phyloP scores from a whole-genome alignment of 2,329 filamentous ascomycete genomes.

The Coniochaeta hoffmannii region DNA sequence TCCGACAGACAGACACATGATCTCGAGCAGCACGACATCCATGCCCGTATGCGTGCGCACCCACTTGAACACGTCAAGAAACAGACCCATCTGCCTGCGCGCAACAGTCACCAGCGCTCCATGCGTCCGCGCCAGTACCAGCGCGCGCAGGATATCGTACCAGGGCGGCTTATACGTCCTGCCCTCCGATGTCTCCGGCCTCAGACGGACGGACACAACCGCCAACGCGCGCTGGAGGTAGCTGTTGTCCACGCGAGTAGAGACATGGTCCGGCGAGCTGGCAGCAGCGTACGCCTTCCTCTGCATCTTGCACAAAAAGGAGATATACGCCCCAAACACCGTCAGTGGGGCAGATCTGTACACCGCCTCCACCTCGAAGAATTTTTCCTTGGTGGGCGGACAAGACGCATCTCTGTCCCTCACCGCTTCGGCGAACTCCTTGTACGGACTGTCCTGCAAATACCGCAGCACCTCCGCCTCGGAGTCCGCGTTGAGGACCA shows the following conservation, averaged over 20 bases:
- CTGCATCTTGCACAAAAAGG: conserved; percentile 37
- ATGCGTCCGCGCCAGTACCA: conserved; percentile 26
- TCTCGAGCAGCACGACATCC: conserved; percentile 26
- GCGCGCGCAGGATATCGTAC: conserved; percentile 31
- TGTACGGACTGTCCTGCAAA: conserved; percentile 35
- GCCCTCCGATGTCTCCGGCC: conserved; percentile 16
- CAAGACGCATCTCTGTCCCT: neutral
- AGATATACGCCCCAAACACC: conserved; percentile 43
- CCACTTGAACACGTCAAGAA: conserved; percentile 21
- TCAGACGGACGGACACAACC: conserved; percentile 21
- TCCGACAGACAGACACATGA: conserved; percentile 24
- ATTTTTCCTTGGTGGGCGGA: neutral
- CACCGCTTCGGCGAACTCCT: conserved; percentile 6
- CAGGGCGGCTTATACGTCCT: conserved; percentile 30
- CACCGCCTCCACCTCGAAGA: conserved; percentile 13
- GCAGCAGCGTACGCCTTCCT: conserved; percentile 14
- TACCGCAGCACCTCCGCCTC: conserved; percentile 40
- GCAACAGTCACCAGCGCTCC: neutral
- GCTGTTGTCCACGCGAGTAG: neutral
- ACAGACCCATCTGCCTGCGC: conserved; percentile 11
- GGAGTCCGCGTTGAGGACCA: conserved; percentile 46
- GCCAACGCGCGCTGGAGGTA: conserved; percentile 26
- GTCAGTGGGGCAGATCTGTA: conserved; percentile 19
- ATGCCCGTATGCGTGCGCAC: conserved; percentile 21
- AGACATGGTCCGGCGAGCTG: conserved; percentile 8